Evolutionary conservation across 2,329 filamentous ascomycete genomes (phyloP), one percentile per base, ranked within the genome.

Genomic region (Tolypocladium capitatum): DNA sequence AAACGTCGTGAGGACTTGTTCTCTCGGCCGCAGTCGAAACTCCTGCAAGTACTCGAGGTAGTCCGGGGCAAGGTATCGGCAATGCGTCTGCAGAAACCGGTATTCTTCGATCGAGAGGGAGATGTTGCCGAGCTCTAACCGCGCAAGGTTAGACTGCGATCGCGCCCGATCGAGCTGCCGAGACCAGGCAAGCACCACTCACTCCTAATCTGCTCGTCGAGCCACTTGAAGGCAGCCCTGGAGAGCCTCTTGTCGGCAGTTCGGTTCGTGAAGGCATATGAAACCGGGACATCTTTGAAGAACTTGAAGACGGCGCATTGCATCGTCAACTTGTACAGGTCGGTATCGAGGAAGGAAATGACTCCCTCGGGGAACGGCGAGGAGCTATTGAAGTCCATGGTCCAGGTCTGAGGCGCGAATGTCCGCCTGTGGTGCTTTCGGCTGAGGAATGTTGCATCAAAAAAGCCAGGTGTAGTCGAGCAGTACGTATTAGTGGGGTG

Each of bases 321-420:
- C 92, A 98, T 98, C 20, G 92, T 98, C 67, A 98, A 69, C 68
- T 98, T 98, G 78, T 96, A 98, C 51, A 98, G 62, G 56, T 83
- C 80, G 16, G 85, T 91, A 61, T 92, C 86, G 47, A 92, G 73
- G 61, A 92, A 84, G 60, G 86, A 91, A 59, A 81, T 85, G 61
- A 91, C 80, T 46, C 86, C 86, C 68, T 86, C 84, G 5, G 84
- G 82, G 52, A 76, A 82, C 49, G 78, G 76, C 48, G 77, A 79
- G 31, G 77, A 76, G 68, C 74, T 78, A 63, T 82, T 80, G 66
- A 83, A 83, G 54, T 79, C 77, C 79, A 83, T 83, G 52, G 33
- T 54, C 43, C 48, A 30, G 33, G 18, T 21, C 36, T 31, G 30
- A 18, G 21, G 18, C 34, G 30, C 28, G 5, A 21, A 21, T 33